Base-by-base conservation (phyloP, 2,329 filamentous ascomycete species). In the Calonectria honghensis region DNA sequence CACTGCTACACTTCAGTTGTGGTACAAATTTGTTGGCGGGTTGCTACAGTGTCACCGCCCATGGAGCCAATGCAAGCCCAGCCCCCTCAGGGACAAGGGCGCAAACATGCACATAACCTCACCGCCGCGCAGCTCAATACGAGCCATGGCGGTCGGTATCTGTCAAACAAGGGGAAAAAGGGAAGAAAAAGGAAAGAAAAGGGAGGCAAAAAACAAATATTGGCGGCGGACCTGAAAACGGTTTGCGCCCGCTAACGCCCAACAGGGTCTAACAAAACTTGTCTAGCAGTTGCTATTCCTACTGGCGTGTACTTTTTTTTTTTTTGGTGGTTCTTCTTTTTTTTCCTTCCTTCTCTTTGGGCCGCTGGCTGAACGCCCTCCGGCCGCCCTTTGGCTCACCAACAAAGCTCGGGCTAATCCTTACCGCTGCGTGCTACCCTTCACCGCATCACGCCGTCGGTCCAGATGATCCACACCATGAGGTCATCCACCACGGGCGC, bases 401-500 rank as follows among this genome's bases (percentile, higher is more conserved):
- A 54, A 51, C 59, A 41, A 45, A 45, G 20, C 50, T 31, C 31
- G 31, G 63, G 31, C 52, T 37, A 59, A 20, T 52, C 45, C n/a
- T 52, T 45, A 51, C 63, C 41, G 39, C 50, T 59, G 18, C 59
- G 48, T 51, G 29, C 39, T 37, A 41, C 66, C 29, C 39, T 61
- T 50, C 59, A 35, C 57, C 57, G 29, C 50, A 78, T 79, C 72
- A 79, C 79, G 78, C 48, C 74, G 69, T 57, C 68, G 51, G 9
- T 67, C 73, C 79, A 79, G 76, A 78, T 80, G 79, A 80, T 80
- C 77, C 75, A 75, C 77, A 32, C 39, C 73, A 79, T 79, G 78
- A 80, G 79, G 79, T 80, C 79, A 80, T 78, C 65, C 24, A 35
- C 57, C 50, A 24, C 52, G 14, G 27, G 32, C 32, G 32, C 32